Percentiles rank a stretch among this genome's conserved stretches.
Evolutionary conservation across 148 eudicot species (phyloP).

Genomic region (Rheum nobile): DNA sequence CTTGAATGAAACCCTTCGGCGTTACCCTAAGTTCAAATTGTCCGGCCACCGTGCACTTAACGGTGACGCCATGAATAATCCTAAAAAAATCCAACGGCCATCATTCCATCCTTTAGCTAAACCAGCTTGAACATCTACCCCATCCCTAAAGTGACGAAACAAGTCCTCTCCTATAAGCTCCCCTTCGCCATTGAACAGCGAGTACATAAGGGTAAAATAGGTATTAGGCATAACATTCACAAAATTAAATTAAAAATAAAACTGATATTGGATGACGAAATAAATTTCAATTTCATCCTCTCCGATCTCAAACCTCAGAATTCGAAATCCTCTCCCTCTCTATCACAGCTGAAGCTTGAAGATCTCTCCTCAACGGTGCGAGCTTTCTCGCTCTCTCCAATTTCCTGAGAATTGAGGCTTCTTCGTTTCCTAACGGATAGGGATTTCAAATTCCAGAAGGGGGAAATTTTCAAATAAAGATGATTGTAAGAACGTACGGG

Average conservation of each 20-base stretch:
- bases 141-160: background rate
- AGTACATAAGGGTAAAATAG: constrained; percentile 7
- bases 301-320: background rate
- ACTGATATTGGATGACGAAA: background rate
- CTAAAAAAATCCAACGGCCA: constrained; percentile 6
- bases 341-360: constrained; percentile 19
- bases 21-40: background rate
- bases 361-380: constrained; percentile 10
- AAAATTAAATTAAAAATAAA: background rate
- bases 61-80: background rate
- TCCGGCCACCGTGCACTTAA: background rate
- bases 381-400: background rate
- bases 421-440: background rate
- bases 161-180: background rate
- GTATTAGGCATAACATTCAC: background rate
- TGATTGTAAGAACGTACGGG: constrained; percentile 78
- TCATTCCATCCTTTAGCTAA: background rate
- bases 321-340: background rate
- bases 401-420: background rate
- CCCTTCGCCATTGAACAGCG: background rate
- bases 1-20: background rate
- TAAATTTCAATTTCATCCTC: constrained; percentile 10
- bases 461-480: constrained; percentile 9
- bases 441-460: background rate
- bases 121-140: constrained; percentile 1